Conservation (phyloP, 192 early-diverging fungal species). For the Obelidium mucronatum region DNA sequence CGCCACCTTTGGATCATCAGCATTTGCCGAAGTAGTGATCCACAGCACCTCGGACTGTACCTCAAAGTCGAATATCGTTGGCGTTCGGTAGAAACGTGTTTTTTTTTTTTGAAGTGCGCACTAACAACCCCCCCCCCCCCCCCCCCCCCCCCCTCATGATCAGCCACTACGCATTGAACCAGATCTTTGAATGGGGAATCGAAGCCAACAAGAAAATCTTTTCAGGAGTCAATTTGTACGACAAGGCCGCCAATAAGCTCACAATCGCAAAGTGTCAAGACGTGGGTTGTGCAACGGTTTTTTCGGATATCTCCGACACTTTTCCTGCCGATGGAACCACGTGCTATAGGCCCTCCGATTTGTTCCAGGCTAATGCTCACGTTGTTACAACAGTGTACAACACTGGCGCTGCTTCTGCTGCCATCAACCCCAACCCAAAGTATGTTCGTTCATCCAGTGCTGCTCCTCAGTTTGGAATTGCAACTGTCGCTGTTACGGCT, state of each 20-base stretch:
- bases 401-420: neutral
- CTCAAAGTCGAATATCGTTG: neutral
- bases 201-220: neutral
- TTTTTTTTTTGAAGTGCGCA: no score
- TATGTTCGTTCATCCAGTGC: neutral
- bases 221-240: neutral
- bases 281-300: neutral
- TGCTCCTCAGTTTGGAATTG: no score
- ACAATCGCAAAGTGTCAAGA: neutral
- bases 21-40: neutral
- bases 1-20: neutral
- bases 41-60: neutral
- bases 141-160: neutral
- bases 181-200: neutral
- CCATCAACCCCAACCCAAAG: neutral
- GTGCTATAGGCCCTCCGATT: neutral
- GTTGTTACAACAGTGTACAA: neutral
- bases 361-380: neutral
- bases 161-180: neutral
- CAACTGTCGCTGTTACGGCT: no score
- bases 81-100: neutral
- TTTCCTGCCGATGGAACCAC: neutral
- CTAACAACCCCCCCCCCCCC: neutral
- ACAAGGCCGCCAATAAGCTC: neutral
- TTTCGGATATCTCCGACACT: neutral